phyloP scores from a whole-genome alignment of 306 rosid genomes.

The Herpetospermum pedunculosum region DNA sequence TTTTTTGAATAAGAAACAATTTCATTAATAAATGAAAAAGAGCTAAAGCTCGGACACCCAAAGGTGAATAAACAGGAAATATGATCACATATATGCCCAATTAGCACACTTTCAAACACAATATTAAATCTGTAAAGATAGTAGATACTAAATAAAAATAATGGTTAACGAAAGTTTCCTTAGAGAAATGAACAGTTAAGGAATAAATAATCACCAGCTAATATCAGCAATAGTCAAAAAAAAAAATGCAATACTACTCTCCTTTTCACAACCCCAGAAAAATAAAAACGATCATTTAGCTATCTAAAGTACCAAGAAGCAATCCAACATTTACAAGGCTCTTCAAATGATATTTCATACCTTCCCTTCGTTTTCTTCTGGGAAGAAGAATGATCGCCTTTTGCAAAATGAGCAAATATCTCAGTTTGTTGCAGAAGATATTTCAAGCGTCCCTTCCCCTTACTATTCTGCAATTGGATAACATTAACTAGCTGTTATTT shows the following conservation, averaged over 20 bases:
- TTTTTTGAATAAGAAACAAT: too few species aligned
- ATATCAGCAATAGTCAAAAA: neutral
- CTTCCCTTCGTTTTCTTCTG: conserved; percentile 76
- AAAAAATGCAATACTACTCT: neutral
- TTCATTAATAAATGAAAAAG: too few species aligned
- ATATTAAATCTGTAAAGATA: neutral
- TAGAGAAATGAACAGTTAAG: neutral
- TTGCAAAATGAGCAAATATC: conserved; percentile 93
- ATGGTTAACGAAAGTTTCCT: neutral
- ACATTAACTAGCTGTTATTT: neutral
- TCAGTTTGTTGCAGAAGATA: conserved; percentile 97
- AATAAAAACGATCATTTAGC: neutral
- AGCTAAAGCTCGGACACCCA: too few species aligned
- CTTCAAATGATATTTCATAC: conserved; percentile 21
- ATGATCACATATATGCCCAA: neutral
- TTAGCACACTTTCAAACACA: neutral
- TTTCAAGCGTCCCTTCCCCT: conserved; percentile 82
- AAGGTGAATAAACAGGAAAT: neutral
- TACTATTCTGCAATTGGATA: conserved; percentile 46
- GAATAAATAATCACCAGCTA: neutral
- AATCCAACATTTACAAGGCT: neutral
- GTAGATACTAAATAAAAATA: neutral
- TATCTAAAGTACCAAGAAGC: neutral
- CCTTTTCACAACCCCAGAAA: neutral
- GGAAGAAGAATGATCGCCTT: conserved; percentile 62